A percentile compares a stretch with the other conserved stretches of the same genome.
Conservation (phyloP, 2,329 filamentous ascomycete genomes). For the Arthroderma sp. region DNA sequence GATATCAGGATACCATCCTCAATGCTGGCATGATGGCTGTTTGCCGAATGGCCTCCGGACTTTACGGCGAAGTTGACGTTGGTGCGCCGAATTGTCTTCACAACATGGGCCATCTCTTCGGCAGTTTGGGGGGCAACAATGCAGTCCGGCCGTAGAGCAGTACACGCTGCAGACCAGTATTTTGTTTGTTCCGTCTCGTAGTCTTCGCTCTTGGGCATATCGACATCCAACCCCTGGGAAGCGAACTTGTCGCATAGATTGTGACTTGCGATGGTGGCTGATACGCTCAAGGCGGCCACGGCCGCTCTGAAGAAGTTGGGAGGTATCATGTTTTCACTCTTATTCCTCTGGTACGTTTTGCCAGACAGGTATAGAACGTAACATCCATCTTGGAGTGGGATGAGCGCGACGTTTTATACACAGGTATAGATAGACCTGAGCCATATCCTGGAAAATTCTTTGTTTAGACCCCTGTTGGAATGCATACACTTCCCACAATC, state of each 20-base stretch:
- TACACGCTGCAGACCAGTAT: slow-evolving; percentile 4
- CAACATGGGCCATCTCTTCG: slow-evolving; percentile 40
- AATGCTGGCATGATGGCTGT: slow-evolving; percentile 34
- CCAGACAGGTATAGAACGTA: no score
- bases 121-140: slow-evolving; percentile 36
- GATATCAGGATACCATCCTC: slow-evolving; percentile 32
- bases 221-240: slow-evolving; percentile 1
- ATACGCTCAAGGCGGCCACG: not conserved
- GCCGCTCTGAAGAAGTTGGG: not conserved
- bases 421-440: no score
- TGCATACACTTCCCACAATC: no score
- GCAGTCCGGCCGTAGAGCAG: slow-evolving; percentile 25
- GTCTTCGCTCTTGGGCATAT: not conserved
- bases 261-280: not conserved
- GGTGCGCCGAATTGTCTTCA: slow-evolving; percentile 36
- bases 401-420: no score
- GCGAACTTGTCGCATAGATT: slow-evolving; percentile 1
- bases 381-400: no score
- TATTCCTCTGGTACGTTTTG: no score
- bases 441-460: no score
- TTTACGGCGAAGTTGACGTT: slow-evolving; percentile 43
- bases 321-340: not conserved
- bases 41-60: slow-evolving; percentile 37
- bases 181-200: slow-evolving; percentile 4
- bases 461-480: no score